Conservation (phyloP, 306 rosid species). For the Cyamopsis tetragonoloba region DNA sequence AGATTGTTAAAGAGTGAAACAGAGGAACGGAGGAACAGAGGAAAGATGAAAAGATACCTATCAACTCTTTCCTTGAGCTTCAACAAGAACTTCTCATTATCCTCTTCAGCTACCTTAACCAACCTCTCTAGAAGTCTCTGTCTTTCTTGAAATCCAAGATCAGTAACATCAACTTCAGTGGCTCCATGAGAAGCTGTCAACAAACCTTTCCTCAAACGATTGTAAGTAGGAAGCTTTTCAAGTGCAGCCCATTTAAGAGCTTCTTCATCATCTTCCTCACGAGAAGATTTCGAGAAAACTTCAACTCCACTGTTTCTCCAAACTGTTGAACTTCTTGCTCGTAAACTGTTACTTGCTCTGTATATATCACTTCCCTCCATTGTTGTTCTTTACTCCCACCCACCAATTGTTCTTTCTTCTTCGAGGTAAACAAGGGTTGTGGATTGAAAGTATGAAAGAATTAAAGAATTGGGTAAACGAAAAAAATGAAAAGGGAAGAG, state of each 20-base stretch:
- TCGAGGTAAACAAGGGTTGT: not conserved
- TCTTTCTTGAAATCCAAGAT: slow-evolving; percentile 38
- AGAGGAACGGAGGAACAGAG: not conserved
- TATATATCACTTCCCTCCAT: slow-evolving; percentile 52
- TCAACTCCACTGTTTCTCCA: slow-evolving; percentile 53
- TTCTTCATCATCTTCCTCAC: slow-evolving; percentile 62
- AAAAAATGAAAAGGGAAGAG: not conserved
- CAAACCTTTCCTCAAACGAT: slow-evolving; percentile 65
- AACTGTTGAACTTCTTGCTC: slow-evolving; percentile 30
- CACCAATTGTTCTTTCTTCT: not conserved
- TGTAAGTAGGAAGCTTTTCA: slow-evolving; percentile 75
- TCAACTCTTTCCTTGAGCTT: slow-evolving; percentile 64
- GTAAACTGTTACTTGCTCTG: slow-evolving; percentile 30
- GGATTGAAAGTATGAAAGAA: too few relatives aligned
- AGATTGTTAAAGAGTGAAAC: too few relatives aligned
- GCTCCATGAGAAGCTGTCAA: slow-evolving; percentile 48
- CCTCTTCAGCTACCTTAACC: slow-evolving; percentile 51
- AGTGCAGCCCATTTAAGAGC: slow-evolving; percentile 81
- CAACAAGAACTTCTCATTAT: slow-evolving; percentile 41
- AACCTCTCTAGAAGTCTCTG: slow-evolving; percentile 41
- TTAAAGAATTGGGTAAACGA: not conserved
- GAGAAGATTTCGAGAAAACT: slow-evolving; percentile 50
- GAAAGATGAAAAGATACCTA: slow-evolving; percentile 28
- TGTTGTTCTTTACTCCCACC: not conserved
- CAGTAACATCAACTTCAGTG: slow-evolving; percentile 48